Base-by-base conservation (phyloP, 441 rosid genomes). In the Aleurites moluccanus region DNA sequence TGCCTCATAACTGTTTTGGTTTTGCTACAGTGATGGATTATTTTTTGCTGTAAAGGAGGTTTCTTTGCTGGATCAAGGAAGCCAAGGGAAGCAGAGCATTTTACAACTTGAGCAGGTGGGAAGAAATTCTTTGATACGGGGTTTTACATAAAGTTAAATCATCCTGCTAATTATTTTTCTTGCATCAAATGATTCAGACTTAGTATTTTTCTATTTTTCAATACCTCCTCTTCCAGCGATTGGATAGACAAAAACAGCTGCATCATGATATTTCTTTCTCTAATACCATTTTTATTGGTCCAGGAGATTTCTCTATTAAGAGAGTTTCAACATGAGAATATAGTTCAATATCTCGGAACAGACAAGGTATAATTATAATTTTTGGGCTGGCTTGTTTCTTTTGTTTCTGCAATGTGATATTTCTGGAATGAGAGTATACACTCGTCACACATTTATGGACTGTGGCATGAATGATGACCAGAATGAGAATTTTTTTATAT, bases 291-390 rank as follows among this genome's bases (percentile, higher is more conserved):
- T 63, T 70, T 50, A 25, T 72, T 79, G 52, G 67, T 85, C 61
- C 90, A 93, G 98, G 98, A 93, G 82, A 89, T 93, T 73, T 83
- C 82, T 73, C 85, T 93, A 53, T 81, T 93, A 72, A 89, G 98
- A 68, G 81, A 82, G 86, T 91, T 93, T 73, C 80, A 91, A 78
- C 98, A 93, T 72, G 91, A 81, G 77, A 93, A 93, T 83, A 93
- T 93, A 23, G 90, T 93, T 72, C 93, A 81, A 64, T 93, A 93
- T 83, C 88, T 85, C 73, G 98, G 95, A 80, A 91, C 97, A n/a
- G 89, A 85, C 25, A 90, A 83, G 94, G 98, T 91, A 85, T 71
- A 8, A 14, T 70, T 67, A 57, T 28, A 49, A 38, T 71, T 50
- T 40, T 65, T 13, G n/a, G 20, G n/a, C 64, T 35, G 50, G 67